Evolutionary conservation across 2,329 filamentous ascomycete species (phyloP).

Genomic region (Ophiostoma pallidulum): DNA sequence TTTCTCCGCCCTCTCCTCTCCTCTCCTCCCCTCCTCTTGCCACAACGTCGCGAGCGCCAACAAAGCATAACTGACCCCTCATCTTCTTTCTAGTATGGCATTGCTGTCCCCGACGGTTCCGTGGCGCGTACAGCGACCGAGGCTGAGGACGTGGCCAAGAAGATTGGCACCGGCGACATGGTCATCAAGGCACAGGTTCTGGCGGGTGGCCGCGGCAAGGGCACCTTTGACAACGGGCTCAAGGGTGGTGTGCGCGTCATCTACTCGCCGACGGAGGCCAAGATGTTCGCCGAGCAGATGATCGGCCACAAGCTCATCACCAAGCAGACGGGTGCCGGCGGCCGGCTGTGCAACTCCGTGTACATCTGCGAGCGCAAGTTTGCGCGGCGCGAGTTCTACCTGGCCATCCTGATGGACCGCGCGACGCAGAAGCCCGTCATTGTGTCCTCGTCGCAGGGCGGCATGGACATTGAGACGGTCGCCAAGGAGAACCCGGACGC

Average conservation of each 20-base stretch:
- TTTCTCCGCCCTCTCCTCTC: too few species aligned
- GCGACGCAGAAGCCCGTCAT: conserved; percentile 85
- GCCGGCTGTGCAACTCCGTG: conserved; percentile 91
- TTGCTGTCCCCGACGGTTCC: conserved; percentile 82
- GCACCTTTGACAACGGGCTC: conserved; percentile 93
- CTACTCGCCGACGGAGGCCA: conserved; percentile 92
- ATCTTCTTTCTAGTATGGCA: conserved; percentile 61
- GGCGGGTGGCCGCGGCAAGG: conserved; percentile 95
- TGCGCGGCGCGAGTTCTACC: conserved; percentile 96
- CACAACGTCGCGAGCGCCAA: not conserved
- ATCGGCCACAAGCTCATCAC: conserved; percentile 99
- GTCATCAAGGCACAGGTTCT: conserved; percentile 99
- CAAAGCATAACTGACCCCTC: not conserved
- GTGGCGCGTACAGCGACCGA: conserved; percentile 77
- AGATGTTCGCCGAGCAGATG: conserved; percentile 99
- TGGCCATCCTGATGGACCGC: conserved; percentile 97
- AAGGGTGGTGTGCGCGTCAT: conserved; percentile 98
- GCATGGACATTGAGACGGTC: conserved; percentile 98
- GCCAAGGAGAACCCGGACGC: conserved; percentile 96
- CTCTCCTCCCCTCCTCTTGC: too few species aligned
- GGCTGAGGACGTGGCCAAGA: conserved; percentile 83
- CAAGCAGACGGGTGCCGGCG: conserved; percentile 93
- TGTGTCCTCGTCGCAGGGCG: conserved; percentile 94
- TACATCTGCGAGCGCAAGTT: conserved; percentile 99
- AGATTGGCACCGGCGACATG: conserved; percentile 90